These are phyloP conservation scores for Neurospora sp. DNA, from an alignment of 495 filamentous ascomycete genomes.

Conservation along the genomic window DNA sequence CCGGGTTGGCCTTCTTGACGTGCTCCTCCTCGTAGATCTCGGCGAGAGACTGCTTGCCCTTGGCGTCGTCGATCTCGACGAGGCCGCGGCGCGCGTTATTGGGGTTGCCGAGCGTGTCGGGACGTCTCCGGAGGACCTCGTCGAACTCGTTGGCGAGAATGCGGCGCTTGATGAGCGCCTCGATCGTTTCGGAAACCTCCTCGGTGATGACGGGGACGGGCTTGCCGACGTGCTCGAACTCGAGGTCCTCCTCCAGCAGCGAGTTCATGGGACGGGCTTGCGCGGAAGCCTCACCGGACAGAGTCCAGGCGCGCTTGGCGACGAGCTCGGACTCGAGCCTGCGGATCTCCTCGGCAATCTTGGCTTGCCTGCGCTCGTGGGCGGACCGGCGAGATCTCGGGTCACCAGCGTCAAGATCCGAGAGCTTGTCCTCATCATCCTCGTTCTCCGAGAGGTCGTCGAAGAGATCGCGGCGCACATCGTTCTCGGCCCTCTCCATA, in stretches of 20 bases:
- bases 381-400: constrained; percentile 54
- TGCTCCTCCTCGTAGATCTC: constrained; percentile 95
- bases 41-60: constrained; percentile 74
- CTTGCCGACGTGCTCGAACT: constrained; percentile 93
- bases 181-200: constrained; percentile 87
- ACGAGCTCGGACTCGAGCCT: constrained; percentile 81
- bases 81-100: constrained; percentile 48
- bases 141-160: constrained; percentile 90
- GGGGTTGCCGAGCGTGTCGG: constrained; percentile 50
- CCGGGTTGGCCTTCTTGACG: constrained; percentile 64
- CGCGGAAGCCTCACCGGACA: constrained; percentile 81
- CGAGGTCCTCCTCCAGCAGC: constrained; percentile 86
- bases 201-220: constrained; percentile 88
- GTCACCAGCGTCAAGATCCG: constrained; percentile 44
- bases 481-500: constrained; percentile 77
- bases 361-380: constrained; percentile 78
- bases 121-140: constrained; percentile 76
- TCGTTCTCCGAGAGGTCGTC: constrained; percentile 61
- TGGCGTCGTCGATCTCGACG: constrained; percentile 79
- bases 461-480: constrained; percentile 85
- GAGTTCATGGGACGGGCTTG: constrained; percentile 79
- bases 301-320: constrained; percentile 82
- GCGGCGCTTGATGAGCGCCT: constrained; percentile 87
- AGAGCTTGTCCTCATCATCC: constrained; percentile 44
- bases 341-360: constrained; percentile 80